These are phyloP conservation scores for Yamadazyma akitaensis DNA, from an alignment of 805 yeast genomes.

Conservation along the genomic window DNA sequence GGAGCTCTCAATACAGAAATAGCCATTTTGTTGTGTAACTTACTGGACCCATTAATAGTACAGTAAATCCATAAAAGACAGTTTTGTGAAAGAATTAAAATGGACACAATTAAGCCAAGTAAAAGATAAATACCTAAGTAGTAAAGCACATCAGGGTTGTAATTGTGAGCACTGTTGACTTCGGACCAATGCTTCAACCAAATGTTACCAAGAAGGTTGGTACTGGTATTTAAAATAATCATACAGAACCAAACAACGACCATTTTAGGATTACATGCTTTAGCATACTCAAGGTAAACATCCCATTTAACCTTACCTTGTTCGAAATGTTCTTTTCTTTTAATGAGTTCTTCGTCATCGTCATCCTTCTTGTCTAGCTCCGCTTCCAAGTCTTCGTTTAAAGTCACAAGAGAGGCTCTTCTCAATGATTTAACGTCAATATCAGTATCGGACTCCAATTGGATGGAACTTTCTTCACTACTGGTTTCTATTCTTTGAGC, in stretches of 20 bases:
- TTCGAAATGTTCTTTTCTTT: constrained; percentile 75
- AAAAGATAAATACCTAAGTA: constrained; percentile 75
- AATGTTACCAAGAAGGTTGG: constrained; percentile 68
- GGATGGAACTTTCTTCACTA: constrained; percentile 22
- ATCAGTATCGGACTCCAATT: constrained; percentile 29
- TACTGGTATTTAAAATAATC: constrained; percentile 54
- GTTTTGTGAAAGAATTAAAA: constrained; percentile 60
- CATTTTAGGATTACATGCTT: constrained; percentile 73
- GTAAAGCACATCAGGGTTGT: constrained; percentile 66
- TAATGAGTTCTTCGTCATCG: constrained; percentile 36
- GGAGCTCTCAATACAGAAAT: constrained; percentile 75
- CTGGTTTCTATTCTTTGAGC: constrained; percentile 9
- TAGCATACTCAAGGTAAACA: constrained; percentile 78
- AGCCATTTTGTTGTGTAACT: constrained; percentile 75
- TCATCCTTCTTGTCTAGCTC: constrained; percentile 30
- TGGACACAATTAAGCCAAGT: constrained; percentile 68
- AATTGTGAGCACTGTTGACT: constrained; percentile 63
- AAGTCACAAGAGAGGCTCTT: constrained; percentile 61
- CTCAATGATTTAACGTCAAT: constrained; percentile 41
- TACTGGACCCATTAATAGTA: constrained; percentile 76
- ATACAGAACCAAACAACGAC: constrained; percentile 57
- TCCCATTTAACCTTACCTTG: constrained; percentile 92
- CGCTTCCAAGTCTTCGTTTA: constrained; percentile 36
- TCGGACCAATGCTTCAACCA: constrained; percentile 99
- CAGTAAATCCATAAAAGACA: constrained; percentile 75